Evolutionary conservation across 2,329 filamentous ascomycete genomes (phyloP).

Genomic region (Phaeoacremonium minimum): DNA sequence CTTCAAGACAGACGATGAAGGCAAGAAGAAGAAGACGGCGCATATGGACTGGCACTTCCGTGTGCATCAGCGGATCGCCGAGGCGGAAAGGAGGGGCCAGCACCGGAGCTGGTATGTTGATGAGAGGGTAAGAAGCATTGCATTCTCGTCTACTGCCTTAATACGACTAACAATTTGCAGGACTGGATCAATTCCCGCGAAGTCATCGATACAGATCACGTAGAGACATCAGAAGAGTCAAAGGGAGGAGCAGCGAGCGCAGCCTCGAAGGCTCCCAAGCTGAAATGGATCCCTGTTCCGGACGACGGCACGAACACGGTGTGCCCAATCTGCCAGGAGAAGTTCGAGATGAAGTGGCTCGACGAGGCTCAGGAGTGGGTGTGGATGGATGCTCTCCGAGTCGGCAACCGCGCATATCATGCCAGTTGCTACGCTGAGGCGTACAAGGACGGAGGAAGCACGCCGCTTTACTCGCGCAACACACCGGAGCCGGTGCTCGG

Average conservation of each 20-base stretch:
- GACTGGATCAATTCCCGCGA: slow-evolving; percentile 91
- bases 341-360: slow-evolving; percentile 87
- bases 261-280: slow-evolving; percentile 35
- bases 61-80: slow-evolving; percentile 82
- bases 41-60: slow-evolving; percentile 99
- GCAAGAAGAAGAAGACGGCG: slow-evolving; percentile 78
- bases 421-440: slow-evolving; percentile 85
- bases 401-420: slow-evolving; percentile 80
- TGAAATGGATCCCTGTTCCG: slow-evolving; percentile 78
- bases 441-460: slow-evolving; percentile 56
- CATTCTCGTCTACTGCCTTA: slow-evolving; percentile 1
- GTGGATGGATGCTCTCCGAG: slow-evolving; percentile 82
- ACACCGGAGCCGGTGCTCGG: slow-evolving; percentile 65
- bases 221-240: slow-evolving; percentile 20
- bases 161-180: slow-evolving; percentile 30
- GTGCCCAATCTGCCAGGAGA: slow-evolving; percentile 93
- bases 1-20: slow-evolving; percentile 73
- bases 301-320: slow-evolving; percentile 73
- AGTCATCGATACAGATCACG: slow-evolving; percentile 62
- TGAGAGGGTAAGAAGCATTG: slow-evolving; percentile 60
- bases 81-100: slow-evolving; percentile 79
- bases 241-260: slow-evolving; percentile 29
- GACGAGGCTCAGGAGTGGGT: slow-evolving; percentile 95
- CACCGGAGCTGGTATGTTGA: slow-evolving; percentile 95
- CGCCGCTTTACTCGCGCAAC: slow-evolving; percentile 34